Evolutionary conservation across 78 protist species (phyloP), one percentile per base, ranked within the genome.

Genomic region (Parvularia atlantis): DNA sequence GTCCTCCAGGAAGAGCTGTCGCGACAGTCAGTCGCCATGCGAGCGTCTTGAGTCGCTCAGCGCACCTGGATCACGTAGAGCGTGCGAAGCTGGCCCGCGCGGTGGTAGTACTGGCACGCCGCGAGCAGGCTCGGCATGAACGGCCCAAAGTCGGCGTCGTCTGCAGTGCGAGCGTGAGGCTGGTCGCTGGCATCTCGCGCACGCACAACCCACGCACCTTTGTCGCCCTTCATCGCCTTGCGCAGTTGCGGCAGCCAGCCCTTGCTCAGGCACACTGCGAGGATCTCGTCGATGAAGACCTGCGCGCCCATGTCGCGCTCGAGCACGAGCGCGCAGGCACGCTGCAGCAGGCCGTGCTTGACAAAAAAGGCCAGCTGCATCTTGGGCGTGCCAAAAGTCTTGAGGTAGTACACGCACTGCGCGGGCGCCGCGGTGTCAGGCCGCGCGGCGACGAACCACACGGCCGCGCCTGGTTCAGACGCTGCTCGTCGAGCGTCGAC

Each of bases 1-100:
- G 39, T 83, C 87, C 28, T 48, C 57, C 87, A 83, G 76, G 71
- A 69, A 77, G 41, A 71, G 16, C n/a, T n/a, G n/a, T n/a, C n/a
- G n/a, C n/a, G n/a, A n/a, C n/a, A 24, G 58, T 53, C 31, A 24
- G 24, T 26, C 22, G 24, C 24, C 31, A 26, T 22, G 24, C 22
- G 24, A 53, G 58, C 22, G 22, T 26, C 31, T 24, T 22, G 31
- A 53, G 24, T 22, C 24, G 58, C 22, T 26, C n/a, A n/a, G n/a
- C n/a, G n/a, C n/a, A n/a, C n/a, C 58, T 83, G 87, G 41, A 83
- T 59, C 11, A 65, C 83, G 33, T 71, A 46, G 2, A 83, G 53
- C 46, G 71, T 14, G 41, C 31, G 46, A 28, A 67, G 71, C 46
- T 35, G 53, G 56, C 66, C 65, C 37, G 36, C n/a, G 65, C 61